These are phyloP conservation scores for Trichosanthes truncata DNA, from an alignment of 306 rosid genomes.

Conservation along the genomic window DNA sequence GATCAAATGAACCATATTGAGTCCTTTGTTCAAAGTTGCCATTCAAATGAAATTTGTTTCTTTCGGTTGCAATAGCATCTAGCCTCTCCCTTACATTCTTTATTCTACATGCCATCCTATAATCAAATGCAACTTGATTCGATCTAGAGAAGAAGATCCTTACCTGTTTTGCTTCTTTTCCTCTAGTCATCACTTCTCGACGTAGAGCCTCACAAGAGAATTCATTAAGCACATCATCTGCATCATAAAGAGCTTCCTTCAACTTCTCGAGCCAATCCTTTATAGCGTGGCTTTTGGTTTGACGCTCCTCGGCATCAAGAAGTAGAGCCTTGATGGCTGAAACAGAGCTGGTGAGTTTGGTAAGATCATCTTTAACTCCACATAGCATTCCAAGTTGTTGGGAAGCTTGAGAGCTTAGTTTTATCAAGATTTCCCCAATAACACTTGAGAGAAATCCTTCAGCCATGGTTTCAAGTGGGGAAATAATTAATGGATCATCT, in stretches of 20 bases:
- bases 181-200: not conserved
- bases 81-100: not conserved
- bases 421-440: no score
- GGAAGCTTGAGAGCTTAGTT: not conserved
- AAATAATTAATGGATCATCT: no score
- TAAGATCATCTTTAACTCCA: not conserved
- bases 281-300: not conserved
- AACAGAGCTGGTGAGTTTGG: not conserved
- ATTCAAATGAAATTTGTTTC: not conserved
- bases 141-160: not conserved
- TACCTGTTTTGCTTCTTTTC: not conserved
- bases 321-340: not conserved
- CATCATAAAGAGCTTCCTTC: not conserved
- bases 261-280: not conserved
- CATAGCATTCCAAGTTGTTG: not conserved
- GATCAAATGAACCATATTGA: not conserved
- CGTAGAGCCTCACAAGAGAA: not conserved
- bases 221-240: not conserved
- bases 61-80: not conserved
- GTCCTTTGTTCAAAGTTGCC: not conserved
- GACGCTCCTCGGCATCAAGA: not conserved
- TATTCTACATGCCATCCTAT: not conserved
- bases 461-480: not conserved
- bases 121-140: not conserved
- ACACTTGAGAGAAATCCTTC: not conserved